Evolutionary conservation across 805 yeast species (phyloP), one percentile per base, ranked within the genome.

Genomic region (Teunomyces pallodes): DNA sequence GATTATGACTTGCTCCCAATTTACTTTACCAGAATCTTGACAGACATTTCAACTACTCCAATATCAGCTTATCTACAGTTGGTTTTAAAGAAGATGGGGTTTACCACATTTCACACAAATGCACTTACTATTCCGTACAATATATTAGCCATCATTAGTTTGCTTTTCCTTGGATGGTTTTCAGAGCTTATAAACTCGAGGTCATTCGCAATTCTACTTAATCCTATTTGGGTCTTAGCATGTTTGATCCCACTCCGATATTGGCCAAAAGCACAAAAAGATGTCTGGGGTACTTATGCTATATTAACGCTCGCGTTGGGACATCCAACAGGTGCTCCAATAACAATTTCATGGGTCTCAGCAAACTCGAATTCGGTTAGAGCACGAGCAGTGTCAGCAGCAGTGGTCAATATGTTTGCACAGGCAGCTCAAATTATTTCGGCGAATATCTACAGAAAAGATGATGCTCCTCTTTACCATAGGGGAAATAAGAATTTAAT

Each of bases 381-480:
- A n/a, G 68, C 81, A 2, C 69, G 91, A 54, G 79, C 90, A 0
- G 82, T 85, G 4, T 75, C 85, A 10, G 80, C 88, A 0, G 82
- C 90, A 0, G 48, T 85, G 42, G 83, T 80, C 58, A 86, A 84
- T 56, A 82, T 84, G 73, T 77, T 74, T 60, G 80, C 80, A 0
- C 90, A 86, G 58, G 69, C 80, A 0, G 85, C 82, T 1, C 62
- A 70, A 14, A 81, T 86, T 43, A 66, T 78, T 8, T 67, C 81
- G 2, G 67, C 82, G 6, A 79, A 84, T 55, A 73, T 86, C 5
- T 86, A 85, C 62, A 63, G 83, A 42, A 59, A 61, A 1, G 76
- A 73, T 38, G 91, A 86, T 58, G 67, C 67, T 36, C 91, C 91
- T 1, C 57, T 73, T 30, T 86, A 86, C 58, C 73, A 73, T 36